A percentile compares a stretch with the other conserved stretches of the same genome.
These are phyloP conservation scores for Rosa multiflora DNA, from an alignment of 306 rosid genomes.

Conservation along the genomic window DNA sequence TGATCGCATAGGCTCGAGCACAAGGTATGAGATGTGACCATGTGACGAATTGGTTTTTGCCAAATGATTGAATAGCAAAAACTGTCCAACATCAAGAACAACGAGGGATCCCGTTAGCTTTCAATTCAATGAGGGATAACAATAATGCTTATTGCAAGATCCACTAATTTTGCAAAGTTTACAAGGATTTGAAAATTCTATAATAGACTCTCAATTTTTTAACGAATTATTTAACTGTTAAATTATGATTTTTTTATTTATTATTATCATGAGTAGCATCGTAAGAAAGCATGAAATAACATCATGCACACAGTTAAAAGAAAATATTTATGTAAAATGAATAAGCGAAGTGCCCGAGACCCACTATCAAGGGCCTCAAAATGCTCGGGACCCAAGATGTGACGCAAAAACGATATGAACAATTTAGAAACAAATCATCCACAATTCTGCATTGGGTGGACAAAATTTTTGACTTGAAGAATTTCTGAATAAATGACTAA, in stretches of 20 bases:
- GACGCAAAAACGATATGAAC: neutral
- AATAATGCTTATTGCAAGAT: neutral
- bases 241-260: too few species aligned
- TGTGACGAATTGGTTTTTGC: neutral
- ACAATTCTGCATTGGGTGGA: neutral
- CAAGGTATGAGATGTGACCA: conserved; percentile 1
- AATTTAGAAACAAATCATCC: too few species aligned
- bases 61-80: neutral
- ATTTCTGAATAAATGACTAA: too few species aligned
- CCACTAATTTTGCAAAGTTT: neutral
- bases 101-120: neutral
- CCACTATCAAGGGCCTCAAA: too few species aligned
- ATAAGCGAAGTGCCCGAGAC: neutral
- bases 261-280: too few species aligned
- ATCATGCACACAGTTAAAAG: too few species aligned
- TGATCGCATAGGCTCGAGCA: conserved; percentile 13
- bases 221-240: too few species aligned
- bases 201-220: too few species aligned
- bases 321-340: neutral
- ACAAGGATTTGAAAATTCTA: too few species aligned
- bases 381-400: too few species aligned
- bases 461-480: too few species aligned
- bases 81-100: neutral
- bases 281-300: too few species aligned
- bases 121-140: neutral